phyloP scores from a whole-genome alignment of 768 basidiomycete genomes.

The Agaricus bisporus region DNA sequence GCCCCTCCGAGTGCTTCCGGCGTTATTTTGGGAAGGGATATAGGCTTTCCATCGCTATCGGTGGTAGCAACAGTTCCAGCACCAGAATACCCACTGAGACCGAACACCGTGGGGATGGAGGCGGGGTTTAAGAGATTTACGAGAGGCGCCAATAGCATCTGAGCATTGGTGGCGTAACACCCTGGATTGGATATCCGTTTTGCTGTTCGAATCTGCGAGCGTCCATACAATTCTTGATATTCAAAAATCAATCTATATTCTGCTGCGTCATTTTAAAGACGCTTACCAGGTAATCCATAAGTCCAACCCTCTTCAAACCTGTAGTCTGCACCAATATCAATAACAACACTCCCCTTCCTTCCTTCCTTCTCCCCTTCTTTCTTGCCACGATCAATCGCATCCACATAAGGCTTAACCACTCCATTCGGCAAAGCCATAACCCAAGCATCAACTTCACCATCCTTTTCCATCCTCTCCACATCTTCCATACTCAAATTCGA shows the following conservation, averaged over 20 bases:
- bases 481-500: slow-evolving; percentile 74
- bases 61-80: slow-evolving; percentile 80
- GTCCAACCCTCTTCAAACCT: slow-evolving; percentile 94
- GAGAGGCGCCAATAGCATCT: slow-evolving; percentile 88
- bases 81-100: slow-evolving; percentile 91
- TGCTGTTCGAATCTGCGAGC: slow-evolving; percentile 57
- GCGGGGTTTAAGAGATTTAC: slow-evolving; percentile 59
- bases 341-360: slow-evolving; percentile 65
- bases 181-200: slow-evolving; percentile 96
- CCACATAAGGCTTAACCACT: slow-evolving; percentile 92
- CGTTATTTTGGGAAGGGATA: slow-evolving; percentile 76
- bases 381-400: slow-evolving; percentile 80
- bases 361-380: slow-evolving; percentile 38
- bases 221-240: slow-evolving; percentile 78
- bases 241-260: slow-evolving; percentile 23
- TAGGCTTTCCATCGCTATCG: slow-evolving; percentile 62
- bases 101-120: slow-evolving; percentile 80
- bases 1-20: slow-evolving; percentile 70
- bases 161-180: slow-evolving; percentile 92
- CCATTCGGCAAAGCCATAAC: slow-evolving; percentile 99
- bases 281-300: slow-evolving; percentile 98
- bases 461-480: slow-evolving; percentile 84
- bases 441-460: slow-evolving; percentile 94
- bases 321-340: slow-evolving; percentile 93
- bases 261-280: slow-evolving; percentile 21